Evolutionary conservation across 108 stramenopile genomes (phyloP), one percentile per base, ranked within the genome.

Genomic region (Craspedostauros australis): DNA sequence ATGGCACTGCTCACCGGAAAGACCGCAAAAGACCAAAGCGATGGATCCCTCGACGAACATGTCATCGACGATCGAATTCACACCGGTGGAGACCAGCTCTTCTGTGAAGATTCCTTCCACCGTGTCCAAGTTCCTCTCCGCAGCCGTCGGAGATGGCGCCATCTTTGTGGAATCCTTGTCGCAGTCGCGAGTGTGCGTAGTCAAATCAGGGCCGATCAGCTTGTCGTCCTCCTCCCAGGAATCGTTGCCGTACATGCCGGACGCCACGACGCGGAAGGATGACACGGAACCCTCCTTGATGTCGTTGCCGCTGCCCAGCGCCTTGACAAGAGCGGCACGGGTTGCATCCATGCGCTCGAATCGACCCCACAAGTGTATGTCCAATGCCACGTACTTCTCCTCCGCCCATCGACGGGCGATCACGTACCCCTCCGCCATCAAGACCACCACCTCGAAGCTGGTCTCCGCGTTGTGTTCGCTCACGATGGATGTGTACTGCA

Each of bases 181-280:
- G 21, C 66, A 68, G 24, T 60, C 60, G 24, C 58, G 66, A 20
- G 30, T 30, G 44, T 59, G 66, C 19, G 52, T n/a, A n/a, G n/a
- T n/a, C 19, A n/a, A n/a, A n/a, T n/a, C n/a, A 0, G 84, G 84
- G 19, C 84, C 84, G 9, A 72, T 64, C 6, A 62, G 59, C 33
- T 73, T 69, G 2, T 73, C 72, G 52, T 86, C 84, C 14, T 82
- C 72, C 42, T 72, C 70, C 84, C 84, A 86, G 22, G 78, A 77
- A 22, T 72, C 64, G 9, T 69, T 60, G 36, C 84, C 84, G 60
- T 76, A 70, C 77, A 86, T 86, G 32, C 84, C 84, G 22, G 80
- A 80, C 21, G 73, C 66, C 42, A 79, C 76, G 39, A 86, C 64
- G 36, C 80, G 74, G 56, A 57, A 86, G 8, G 71, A 64, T 4